These are phyloP conservation scores for Drechmeria coniospora DNA, from an alignment of 2,329 filamentous ascomycete genomes.

Conservation along the genomic window DNA sequence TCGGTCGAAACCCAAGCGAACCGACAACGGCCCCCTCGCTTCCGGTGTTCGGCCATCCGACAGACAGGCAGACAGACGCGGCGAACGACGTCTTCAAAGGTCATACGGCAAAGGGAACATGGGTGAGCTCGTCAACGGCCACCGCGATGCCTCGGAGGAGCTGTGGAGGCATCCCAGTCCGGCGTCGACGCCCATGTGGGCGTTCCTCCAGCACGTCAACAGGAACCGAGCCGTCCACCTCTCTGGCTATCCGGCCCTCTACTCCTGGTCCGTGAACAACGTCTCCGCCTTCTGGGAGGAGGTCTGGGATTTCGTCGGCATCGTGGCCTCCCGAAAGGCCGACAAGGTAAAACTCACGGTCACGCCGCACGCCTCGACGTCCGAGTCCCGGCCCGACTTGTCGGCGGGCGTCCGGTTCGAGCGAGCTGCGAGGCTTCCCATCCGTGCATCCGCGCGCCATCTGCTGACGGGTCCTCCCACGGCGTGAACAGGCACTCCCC, in stretches of 20 bases:
- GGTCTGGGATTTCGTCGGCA: conserved; percentile 68
- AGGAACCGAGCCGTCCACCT: conserved; percentile 48
- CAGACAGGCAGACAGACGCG: background rate
- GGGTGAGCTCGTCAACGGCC: conserved; percentile 5
- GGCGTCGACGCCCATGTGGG: conserved; percentile 52
- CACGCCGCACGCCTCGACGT: too few species aligned
- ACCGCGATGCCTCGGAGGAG: conserved; percentile 18
- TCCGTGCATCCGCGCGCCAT: too few species aligned
- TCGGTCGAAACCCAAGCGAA: background rate
- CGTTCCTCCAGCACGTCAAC: conserved; percentile 56
- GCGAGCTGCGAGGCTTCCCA: too few species aligned
- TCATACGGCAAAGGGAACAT: conserved; percentile 5
- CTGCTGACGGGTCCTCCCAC: too few species aligned
- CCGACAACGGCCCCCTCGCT: too few species aligned
- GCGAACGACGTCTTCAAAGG: background rate
- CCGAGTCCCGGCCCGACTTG: too few species aligned
- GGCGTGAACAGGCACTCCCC: conserved; percentile 62
- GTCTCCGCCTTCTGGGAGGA: conserved; percentile 70
- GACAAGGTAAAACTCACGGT: conserved; percentile 38
- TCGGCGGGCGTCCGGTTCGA: too few species aligned
- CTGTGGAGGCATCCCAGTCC: conserved; percentile 61
- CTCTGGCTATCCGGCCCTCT: conserved; percentile 56
- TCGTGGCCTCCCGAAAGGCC: conserved; percentile 52
- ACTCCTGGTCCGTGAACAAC: conserved; percentile 71
- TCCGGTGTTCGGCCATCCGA: too few species aligned